Conservation (phyloP, 768 basidiomycete genomes). For the Pulveroboletus sp. region DNA sequence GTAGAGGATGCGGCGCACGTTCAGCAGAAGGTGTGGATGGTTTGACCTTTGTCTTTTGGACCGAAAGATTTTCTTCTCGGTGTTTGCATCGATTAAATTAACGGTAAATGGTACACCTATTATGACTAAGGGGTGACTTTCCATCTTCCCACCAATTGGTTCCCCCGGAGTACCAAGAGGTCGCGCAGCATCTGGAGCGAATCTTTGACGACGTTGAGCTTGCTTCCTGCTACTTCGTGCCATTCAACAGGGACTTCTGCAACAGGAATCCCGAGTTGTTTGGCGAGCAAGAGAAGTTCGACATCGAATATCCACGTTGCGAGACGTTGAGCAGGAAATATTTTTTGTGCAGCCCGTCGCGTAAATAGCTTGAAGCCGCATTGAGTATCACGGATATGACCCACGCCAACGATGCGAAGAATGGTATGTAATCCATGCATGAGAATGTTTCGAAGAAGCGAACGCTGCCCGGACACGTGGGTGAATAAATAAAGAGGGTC, state of each 20-base stretch:
- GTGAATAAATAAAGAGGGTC: neutral
- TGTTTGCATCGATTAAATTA: conserved; percentile 24
- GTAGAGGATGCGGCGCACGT: conserved; percentile 19
- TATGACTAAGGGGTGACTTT: conserved; percentile 30
- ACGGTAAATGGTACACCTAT: conserved; percentile 25
- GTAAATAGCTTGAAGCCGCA: conserved; percentile 98
- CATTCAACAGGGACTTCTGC: conserved; percentile 86
- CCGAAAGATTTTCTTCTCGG: conserved; percentile 2
- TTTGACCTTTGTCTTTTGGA: conserved; percentile 14
- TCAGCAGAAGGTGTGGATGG: conserved; percentile 8
- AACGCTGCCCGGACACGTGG: conserved; percentile 53
- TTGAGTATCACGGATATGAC: conserved; percentile 90
- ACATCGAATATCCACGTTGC: conserved; percentile 97
- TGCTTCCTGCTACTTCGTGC: conserved; percentile 93
- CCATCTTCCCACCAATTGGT: conserved; percentile 81
- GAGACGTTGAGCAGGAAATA: conserved; percentile 87
- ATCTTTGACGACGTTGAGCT: conserved; percentile 82
- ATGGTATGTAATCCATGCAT: conserved; percentile 94
- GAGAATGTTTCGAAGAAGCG: conserved; percentile 81
- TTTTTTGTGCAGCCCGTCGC: conserved; percentile 70
- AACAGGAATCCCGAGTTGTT: conserved; percentile 74
- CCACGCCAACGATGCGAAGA: conserved; percentile 84
- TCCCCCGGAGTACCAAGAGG: conserved; percentile 77
- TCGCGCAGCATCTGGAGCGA: conserved; percentile 89
- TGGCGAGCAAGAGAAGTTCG: conserved; percentile 84